Evolutionary conservation across 768 basidiomycete genomes (phyloP), one percentile per base, ranked within the genome.

Genomic region (Thelephora ganbajun): DNA sequence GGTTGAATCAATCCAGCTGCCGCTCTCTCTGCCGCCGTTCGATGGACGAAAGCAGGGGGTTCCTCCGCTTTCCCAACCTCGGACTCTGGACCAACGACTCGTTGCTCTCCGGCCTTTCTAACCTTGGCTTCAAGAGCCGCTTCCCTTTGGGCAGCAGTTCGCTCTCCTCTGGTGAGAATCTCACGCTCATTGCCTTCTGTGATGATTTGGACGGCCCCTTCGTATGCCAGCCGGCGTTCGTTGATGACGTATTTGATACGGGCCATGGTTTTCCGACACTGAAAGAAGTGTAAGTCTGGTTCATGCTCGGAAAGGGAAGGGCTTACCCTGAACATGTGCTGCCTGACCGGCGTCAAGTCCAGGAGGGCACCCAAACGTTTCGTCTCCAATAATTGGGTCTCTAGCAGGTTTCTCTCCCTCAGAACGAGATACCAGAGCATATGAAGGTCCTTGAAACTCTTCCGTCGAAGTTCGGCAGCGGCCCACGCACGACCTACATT

Each of bases 251-350:
- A 79, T 63, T 98, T 98, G 63, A 98, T 90, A 16, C 89, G 80
- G n/a, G 88, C 90, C 91, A 96, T 94, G 16, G 88, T 83, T 69
- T 92, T 94, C 18, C 86, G 83, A 63, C 80, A 83, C 91, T 96
- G 53, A 9, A 47, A 35, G 42, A 41, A 41, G 7, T 14, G 22
- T 18, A 2, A 18, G 22, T 14, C 14, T 11, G 22, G 14, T 18
- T 41, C 12, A 14, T 9, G 22, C 14, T 2, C 39, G 6, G 14
- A 14, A 41, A 14, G 22, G 39, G 5, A 12, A 39, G 23, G 4
- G 51, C 57, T 20, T 39, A 58, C 55, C 49, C 56, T 50, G 46
- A 33, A 44, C 34, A 39, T n/a, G 22, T 48, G 44, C 45, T 45
- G 23, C 2, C 5, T 46, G 19, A 36, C 33, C 43, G 5, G 34